Conservation (phyloP, 805 yeast genomes). For the Kluyveromyces dobzhanskii region DNA sequence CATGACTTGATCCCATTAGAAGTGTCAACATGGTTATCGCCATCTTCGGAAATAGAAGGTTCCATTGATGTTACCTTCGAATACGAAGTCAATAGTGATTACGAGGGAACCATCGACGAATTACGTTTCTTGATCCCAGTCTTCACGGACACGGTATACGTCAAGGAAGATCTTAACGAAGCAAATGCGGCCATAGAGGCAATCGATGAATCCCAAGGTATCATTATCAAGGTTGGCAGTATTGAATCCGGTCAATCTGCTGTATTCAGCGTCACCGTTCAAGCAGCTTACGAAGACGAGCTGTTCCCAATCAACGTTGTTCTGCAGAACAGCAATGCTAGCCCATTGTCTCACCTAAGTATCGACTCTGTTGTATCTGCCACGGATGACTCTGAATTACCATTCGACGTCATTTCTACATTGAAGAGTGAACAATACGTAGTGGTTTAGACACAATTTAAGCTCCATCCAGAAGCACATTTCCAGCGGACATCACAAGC, state of each 20-base stretch:
- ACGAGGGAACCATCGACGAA: slow-evolving; percentile 42
- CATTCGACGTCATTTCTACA: slow-evolving; percentile 58
- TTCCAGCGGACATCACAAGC: no score
- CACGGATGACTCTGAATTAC: slow-evolving; percentile 48
- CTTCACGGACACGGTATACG: slow-evolving; percentile 45
- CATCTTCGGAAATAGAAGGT: slow-evolving; percentile 45
- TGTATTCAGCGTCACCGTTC: slow-evolving; percentile 70
- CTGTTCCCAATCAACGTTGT: slow-evolving; percentile 80
- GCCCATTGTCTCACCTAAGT: slow-evolving; percentile 56
- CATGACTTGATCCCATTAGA: slow-evolving; percentile 51
- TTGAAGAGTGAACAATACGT: slow-evolving; percentile 52
- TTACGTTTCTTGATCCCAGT: slow-evolving; percentile 53
- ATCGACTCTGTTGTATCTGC: slow-evolving; percentile 43
- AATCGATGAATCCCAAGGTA: slow-evolving; percentile 54
- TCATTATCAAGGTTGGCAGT: slow-evolving; percentile 51
- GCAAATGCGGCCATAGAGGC: slow-evolving; percentile 48
- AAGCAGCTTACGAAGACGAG: slow-evolving; percentile 68
- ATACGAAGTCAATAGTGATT: slow-evolving; percentile 58
- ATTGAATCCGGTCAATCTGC: slow-evolving; percentile 52
- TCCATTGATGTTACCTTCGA: slow-evolving; percentile 75
- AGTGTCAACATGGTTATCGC: slow-evolving; percentile 78
- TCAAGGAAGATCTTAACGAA: slow-evolving; percentile 41
- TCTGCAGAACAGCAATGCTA: slow-evolving; percentile 43
- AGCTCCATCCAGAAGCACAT: not conserved
- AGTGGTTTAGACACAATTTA: slow-evolving; percentile 29